phyloP scores from a whole-genome alignment of 768 basidiomycete genomes.

The Lentinula lateritia region DNA sequence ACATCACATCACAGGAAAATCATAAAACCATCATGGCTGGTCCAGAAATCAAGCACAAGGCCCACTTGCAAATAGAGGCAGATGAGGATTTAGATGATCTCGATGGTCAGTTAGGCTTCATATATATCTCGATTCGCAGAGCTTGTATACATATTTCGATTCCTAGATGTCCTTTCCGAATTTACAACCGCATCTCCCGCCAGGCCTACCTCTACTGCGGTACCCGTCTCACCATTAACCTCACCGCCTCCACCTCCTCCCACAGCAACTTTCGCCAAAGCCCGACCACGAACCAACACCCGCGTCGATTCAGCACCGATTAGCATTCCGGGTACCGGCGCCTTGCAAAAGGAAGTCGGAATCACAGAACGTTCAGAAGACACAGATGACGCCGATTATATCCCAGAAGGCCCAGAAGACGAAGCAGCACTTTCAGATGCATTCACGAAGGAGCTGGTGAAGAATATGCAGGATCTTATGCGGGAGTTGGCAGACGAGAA shows the following conservation, averaged over 20 bases:
- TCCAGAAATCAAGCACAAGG: not conserved
- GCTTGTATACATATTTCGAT: not conserved
- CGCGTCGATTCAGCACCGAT: conserved; percentile 37
- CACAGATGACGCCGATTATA: not conserved
- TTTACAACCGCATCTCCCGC: conserved; percentile 23
- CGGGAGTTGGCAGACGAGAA: conserved; percentile 35
- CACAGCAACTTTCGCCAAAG: conserved; percentile 21
- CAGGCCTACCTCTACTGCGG: not conserved
- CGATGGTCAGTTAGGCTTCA: conserved; percentile 35
- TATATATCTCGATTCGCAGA: not conserved
- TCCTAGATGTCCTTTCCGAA: conserved; percentile 40
- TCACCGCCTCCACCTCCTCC: conserved; percentile 26
- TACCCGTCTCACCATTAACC: conserved; percentile 10
- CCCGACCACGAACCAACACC: conserved; percentile 43
- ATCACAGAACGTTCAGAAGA: not conserved
- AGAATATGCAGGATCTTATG: conserved; percentile 48
- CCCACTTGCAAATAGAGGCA: conserved; percentile 1
- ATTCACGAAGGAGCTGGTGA: conserved; percentile 41
- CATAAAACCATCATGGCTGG: not conserved
- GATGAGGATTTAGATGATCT: conserved; percentile 64
- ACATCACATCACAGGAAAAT: not conserved
- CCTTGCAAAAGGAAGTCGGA: not conserved
- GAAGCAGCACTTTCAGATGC: conserved; percentile 36
- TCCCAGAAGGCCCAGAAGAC: conserved; percentile 23
- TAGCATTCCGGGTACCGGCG: conserved; percentile 28